These are phyloP conservation scores for Ustilago shanxiensis DNA, from an alignment of 1,284 basidiomycete species.

Conservation along the genomic window DNA sequence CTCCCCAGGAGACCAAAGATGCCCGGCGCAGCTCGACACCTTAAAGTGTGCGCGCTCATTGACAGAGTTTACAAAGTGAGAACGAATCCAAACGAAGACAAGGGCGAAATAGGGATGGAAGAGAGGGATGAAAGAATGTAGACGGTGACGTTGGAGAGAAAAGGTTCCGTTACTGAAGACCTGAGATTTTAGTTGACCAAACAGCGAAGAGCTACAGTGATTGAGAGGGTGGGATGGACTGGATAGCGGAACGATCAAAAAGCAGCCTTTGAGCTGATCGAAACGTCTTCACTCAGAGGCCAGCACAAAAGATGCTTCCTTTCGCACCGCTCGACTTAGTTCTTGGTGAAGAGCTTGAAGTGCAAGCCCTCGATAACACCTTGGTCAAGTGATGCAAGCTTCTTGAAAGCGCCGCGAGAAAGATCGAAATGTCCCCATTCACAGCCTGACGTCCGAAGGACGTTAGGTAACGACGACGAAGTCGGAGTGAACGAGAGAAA, in stretches of 20 bases:
- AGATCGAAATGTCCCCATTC: constrained; percentile 65
- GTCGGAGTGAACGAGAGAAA: too few relatives aligned
- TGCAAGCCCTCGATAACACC: constrained; percentile 59
- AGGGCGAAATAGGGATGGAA: background rate
- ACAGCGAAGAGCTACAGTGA: background rate
- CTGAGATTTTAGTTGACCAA: background rate
- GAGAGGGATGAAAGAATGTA: background rate
- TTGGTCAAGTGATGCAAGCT: constrained; percentile 53
- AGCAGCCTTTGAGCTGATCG: background rate
- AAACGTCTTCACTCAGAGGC: background rate
- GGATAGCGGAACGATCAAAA: too few relatives aligned
- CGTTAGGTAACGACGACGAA: too few relatives aligned
- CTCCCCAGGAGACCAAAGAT: constrained; percentile 10
- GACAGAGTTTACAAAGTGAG: background rate
- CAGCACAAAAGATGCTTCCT: background rate
- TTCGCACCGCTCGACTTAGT: constrained; percentile 13
- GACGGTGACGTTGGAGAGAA: background rate
- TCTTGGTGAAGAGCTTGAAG: constrained; percentile 55
- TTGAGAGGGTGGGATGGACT: background rate
- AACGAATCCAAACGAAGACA: background rate
- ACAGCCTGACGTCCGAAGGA: too few relatives aligned
- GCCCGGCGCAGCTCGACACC: constrained; percentile 4
- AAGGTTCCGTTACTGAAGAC: constrained; percentile 2
- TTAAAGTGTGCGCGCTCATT: background rate
- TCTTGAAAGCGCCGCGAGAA: constrained; percentile 57